Evolutionary conservation across 371 early-diverging fungal species (phyloP), one percentile per base, ranked within the genome.

Genomic region (Rhizopus arrhizus): DNA sequence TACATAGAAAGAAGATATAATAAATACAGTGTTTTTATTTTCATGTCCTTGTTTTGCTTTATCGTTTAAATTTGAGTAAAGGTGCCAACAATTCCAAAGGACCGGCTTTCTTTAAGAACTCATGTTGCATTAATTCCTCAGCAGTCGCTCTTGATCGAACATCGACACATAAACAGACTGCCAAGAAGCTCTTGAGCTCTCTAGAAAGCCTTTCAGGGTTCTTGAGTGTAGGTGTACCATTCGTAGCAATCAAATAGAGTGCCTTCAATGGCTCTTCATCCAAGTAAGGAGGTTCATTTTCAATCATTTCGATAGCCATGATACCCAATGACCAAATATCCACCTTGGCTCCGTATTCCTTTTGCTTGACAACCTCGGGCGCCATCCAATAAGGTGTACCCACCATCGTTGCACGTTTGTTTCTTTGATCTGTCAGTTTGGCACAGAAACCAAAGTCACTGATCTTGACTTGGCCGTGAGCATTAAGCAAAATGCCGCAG

Each of bases 251-350:
- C 66, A 97, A 73, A 72, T 96, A 96, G 40, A 97, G 82, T 9
- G 98, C 98, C 75, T 93, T 93, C 59, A 97, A 80, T 29, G 95
- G 92, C 68, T 95, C 93, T 73, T 95, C 97, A 62, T 95, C 93
- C 69, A 96, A 72, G 68, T 97, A 98, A 59, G 99, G 99, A 13
- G 97, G 97, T 73, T 95, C 96, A 41, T 93, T 92, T 73, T 97
- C 96, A 63, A 96, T 87, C 95, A 98, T 95, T 81, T 99, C 98
- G 71, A 97, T 97, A 1, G 95, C 93, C 91, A 95, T 91, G 64
- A 96, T 94, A 52, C 95, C 94, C 54, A 93, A 68, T 2, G 94
- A 92, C 97, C 97, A 96, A 59, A 94, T 88, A 74, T 96, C 97
- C 22, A 93, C 92, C 75, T 90, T 91, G 59, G 84, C 84, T 15